Percentiles rank a stretch among this genome's conserved stretches.
phyloP scores from a whole-genome alignment of 306 rosid species.

The Citrullus colocynthis region DNA sequence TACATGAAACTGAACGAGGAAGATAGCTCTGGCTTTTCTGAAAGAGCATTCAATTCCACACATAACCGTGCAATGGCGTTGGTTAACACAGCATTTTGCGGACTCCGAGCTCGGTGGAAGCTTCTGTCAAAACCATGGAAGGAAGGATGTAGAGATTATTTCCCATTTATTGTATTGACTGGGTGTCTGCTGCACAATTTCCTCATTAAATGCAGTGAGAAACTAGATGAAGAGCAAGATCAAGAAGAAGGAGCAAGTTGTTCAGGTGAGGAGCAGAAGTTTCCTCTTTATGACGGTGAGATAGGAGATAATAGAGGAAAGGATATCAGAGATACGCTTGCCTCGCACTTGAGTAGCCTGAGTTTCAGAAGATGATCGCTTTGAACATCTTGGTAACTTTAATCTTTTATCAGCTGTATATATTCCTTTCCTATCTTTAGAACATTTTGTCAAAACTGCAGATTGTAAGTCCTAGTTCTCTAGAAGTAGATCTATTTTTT shows the following conservation, averaged over 20 bases:
- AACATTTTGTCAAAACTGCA: background rate
- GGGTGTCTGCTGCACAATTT: constrained; percentile 79
- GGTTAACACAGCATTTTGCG: constrained; percentile 37
- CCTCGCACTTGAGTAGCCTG: constrained; percentile 50
- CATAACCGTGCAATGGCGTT: constrained; percentile 41
- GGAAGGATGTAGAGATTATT: constrained; percentile 44
- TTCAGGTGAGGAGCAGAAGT: constrained; percentile 19
- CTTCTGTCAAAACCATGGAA: constrained; percentile 57
- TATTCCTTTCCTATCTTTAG: background rate
- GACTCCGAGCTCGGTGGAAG: constrained; percentile 47
- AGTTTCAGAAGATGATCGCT: constrained; percentile 33
- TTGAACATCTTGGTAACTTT: background rate
- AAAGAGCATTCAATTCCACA: constrained; percentile 39
- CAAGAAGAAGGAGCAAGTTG: constrained; percentile 16
- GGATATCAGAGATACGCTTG: constrained; percentile 55
- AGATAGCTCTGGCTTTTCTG: constrained; percentile 29
- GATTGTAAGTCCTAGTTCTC: background rate
- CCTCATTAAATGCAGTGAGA: constrained; percentile 42
- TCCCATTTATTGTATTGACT: constrained; percentile 56
- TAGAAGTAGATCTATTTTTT: background rate
- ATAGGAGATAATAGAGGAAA: constrained; percentile 38
- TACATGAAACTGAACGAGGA: constrained; percentile 38
- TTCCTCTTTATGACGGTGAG: constrained; percentile 34
- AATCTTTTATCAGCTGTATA: background rate
- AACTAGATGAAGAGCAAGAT: background rate